Percentiles rank a stretch among this genome's conserved stretches.
Evolutionary conservation across 2,329 filamentous ascomycete species (phyloP).

Genomic region (Trematosphaeria pertusa): DNA sequence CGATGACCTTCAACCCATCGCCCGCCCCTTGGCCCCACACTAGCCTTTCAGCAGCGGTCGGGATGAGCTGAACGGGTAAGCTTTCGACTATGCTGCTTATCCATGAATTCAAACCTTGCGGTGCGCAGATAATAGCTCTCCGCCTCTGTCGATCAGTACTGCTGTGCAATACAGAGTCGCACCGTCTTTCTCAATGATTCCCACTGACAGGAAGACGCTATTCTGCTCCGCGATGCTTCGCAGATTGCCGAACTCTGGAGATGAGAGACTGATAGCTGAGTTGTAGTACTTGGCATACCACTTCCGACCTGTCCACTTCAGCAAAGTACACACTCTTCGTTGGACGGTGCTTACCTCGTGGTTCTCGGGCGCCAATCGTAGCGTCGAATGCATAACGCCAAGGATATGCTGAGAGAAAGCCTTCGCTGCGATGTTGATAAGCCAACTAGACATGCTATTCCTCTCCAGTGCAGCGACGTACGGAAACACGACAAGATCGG

Average conservation of each 20-base stretch:
- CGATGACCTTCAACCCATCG: constrained; percentile 49
- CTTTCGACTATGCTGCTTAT: background rate
- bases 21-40: constrained; percentile 52
- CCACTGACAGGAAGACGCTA: constrained; percentile 46
- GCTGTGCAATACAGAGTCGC: constrained; percentile 53
- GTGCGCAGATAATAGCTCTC: constrained; percentile 46
- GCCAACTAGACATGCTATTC: too few relatives aligned
- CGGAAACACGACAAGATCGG: constrained; percentile 53
- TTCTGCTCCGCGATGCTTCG: constrained; percentile 45
- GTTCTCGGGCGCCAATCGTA: constrained; percentile 52
- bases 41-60: constrained; percentile 51
- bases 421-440: constrained; percentile 40
- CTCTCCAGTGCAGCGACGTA: constrained; percentile 23
- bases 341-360: constrained; percentile 37
- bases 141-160: constrained; percentile 48
- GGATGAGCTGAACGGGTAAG: constrained; percentile 42
- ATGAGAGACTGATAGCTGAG: constrained; percentile 49
- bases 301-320: constrained; percentile 41
- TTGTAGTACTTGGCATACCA: constrained; percentile 53
- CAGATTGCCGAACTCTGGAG: constrained; percentile 46
- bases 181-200: constrained; percentile 52
- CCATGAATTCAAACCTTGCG: constrained; percentile 41
- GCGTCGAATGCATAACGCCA: constrained; percentile 54
- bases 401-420: constrained; percentile 52
- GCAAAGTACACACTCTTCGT: background rate